phyloP scores from a whole-genome alignment of 2,329 filamentous ascomycete genomes.

The Aspergillus unguis region DNA sequence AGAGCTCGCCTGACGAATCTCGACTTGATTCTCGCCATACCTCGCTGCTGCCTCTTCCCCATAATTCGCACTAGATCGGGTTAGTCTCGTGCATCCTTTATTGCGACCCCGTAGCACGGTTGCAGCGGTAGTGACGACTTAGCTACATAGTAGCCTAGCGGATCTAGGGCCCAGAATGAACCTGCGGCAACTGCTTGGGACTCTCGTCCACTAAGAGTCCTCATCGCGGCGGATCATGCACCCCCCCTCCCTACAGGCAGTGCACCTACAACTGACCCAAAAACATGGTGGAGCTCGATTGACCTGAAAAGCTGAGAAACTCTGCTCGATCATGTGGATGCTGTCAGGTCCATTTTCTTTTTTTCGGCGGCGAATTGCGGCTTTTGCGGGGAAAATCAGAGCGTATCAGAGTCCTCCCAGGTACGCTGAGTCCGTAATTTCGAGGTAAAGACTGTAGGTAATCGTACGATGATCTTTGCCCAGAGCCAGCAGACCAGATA shows the following conservation, averaged over 20 bases:
- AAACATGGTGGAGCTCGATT: slow-evolving; percentile 20
- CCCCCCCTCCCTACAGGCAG: slow-evolving; percentile 7
- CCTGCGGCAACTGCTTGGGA: slow-evolving; percentile 15
- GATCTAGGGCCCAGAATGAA: slow-evolving; percentile 17
- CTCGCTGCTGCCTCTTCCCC: slow-evolving; percentile 12
- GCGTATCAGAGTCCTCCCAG: slow-evolving; percentile 25
- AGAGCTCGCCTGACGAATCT: slow-evolving; percentile 22
- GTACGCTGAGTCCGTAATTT: slow-evolving; percentile 19
- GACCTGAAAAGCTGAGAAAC: slow-evolving; percentile 20
- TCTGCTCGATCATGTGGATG: slow-evolving; percentile 26
- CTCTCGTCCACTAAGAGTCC: slow-evolving; percentile 17
- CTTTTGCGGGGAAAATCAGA: slow-evolving; percentile 28
- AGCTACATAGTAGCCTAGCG: slow-evolving; percentile 17
- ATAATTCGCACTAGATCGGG: slow-evolving; percentile 14
- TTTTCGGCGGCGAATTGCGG: slow-evolving; percentile 27
- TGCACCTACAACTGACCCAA: slow-evolving; percentile 11
- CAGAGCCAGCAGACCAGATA: slow-evolving; percentile 16
- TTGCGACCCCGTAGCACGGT: slow-evolving; percentile 14
- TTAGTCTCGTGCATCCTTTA: slow-evolving; percentile 13
- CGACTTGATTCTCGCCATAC: slow-evolving; percentile 11
- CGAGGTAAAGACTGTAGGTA: slow-evolving; percentile 20
- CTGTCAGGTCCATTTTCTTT: slow-evolving; percentile 24
- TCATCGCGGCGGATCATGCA: slow-evolving; percentile 15
- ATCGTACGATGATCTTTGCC: slow-evolving; percentile 26
- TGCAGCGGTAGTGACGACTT: slow-evolving; percentile 17